Evolutionary conservation across 352 stramenopile genomes (phyloP).

Genomic region (Nothophytophthora sp.): DNA sequence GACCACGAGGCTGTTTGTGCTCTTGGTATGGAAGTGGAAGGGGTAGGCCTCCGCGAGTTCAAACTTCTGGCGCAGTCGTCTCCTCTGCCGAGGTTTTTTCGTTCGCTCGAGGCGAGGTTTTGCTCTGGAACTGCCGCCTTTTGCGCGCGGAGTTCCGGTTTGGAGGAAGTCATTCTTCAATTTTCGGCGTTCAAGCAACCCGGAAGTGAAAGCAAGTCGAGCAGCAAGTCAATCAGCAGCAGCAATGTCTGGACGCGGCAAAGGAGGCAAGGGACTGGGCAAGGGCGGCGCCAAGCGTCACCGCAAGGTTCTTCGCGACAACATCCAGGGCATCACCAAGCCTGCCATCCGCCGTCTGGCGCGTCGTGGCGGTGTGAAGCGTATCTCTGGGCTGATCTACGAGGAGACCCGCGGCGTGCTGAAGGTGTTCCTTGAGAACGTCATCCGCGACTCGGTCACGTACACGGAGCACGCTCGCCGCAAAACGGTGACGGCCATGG

Average conservation of each 20-base stretch:
- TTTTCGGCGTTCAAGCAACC: constrained; percentile 38
- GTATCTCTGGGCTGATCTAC: constrained; percentile 98
- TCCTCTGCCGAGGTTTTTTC: not conserved
- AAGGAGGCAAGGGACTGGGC: constrained; percentile 74
- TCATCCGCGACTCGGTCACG: constrained; percentile 96
- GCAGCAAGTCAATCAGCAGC: constrained; percentile 13
- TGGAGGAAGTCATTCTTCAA: constrained; percentile 56
- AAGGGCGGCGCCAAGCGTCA: constrained; percentile 69
- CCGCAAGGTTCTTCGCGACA: constrained; percentile 89
- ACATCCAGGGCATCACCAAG: constrained; percentile 93
- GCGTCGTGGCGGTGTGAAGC: constrained; percentile 97
- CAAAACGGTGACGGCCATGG: constrained; percentile 98
- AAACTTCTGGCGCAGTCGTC: constrained; percentile 20
- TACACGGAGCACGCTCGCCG: constrained; percentile 96
- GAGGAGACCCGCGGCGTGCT: constrained; percentile 98
- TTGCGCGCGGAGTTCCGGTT: not conserved
- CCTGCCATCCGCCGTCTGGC: constrained; percentile 98
- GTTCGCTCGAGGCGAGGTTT: not conserved
- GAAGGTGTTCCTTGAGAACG: constrained; percentile 99
- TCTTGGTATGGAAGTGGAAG: not conserved
- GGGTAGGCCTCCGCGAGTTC: constrained; percentile 15
- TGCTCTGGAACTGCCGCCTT: not conserved
- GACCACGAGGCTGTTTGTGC: not conserved
- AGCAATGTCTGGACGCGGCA: constrained; percentile 72
- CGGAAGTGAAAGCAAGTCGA: too few relatives aligned